A percentile compares a stretch with the other conserved stretches of the same genome.
phyloP scores from a whole-genome alignment of 306 rosid species.

The Sphenostylis stenocarpa region DNA sequence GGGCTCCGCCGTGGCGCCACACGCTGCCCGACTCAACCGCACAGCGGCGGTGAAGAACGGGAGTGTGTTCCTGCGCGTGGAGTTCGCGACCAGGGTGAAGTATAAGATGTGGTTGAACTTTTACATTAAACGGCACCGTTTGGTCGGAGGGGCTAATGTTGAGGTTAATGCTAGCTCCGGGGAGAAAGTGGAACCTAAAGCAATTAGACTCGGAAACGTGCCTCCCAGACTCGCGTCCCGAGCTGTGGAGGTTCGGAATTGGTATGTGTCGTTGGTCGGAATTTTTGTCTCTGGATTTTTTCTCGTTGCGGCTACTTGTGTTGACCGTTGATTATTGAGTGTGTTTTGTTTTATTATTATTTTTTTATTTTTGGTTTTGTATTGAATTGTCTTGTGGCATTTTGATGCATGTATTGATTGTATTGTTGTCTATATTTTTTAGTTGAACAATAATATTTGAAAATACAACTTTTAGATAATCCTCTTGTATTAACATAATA shows the following conservation, averaged over 20 bases:
- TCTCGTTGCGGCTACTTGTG: slow-evolving; percentile 10
- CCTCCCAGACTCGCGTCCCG: slow-evolving; percentile 26
- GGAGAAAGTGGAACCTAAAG: slow-evolving; percentile 31
- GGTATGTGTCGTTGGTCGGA: neutral
- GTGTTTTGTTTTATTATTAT: neutral
- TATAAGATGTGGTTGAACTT: slow-evolving; percentile 53
- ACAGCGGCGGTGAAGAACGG: slow-evolving; percentile 23
- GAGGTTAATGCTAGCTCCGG: slow-evolving; percentile 47
- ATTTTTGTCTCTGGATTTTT: slow-evolving; percentile 35
- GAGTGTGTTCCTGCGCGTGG: slow-evolving; percentile 47
- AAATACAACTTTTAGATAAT: no score
- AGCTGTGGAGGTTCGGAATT: slow-evolving; percentile 10
- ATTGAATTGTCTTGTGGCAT: no score
- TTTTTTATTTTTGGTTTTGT: no score
- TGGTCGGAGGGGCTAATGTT: slow-evolving; percentile 53
- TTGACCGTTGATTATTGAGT: neutral
- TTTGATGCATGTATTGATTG: no score
- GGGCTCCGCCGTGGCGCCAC: neutral
- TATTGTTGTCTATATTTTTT: no score
- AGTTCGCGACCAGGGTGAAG: slow-evolving; percentile 61
- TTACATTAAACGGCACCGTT: slow-evolving; percentile 50
- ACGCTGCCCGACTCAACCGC: slow-evolving; percentile 31
- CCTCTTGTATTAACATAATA: no score
- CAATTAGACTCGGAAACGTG: slow-evolving; percentile 44
- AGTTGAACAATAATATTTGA: no score